These are phyloP conservation scores for Pythium phragmiticola DNA, from an alignment of 352 stramenopile species.

Conservation along the genomic window DNA sequence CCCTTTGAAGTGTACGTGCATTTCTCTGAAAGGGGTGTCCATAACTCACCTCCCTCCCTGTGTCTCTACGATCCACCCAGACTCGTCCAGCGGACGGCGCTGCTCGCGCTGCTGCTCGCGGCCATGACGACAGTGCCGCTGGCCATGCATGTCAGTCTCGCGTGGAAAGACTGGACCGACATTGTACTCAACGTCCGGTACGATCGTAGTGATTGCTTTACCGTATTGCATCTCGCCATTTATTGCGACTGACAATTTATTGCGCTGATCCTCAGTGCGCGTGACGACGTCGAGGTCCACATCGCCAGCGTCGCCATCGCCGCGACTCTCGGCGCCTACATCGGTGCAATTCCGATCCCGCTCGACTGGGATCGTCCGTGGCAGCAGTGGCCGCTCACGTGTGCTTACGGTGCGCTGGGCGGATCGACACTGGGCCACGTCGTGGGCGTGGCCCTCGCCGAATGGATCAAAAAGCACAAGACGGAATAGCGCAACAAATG, in stretches of 20 bases:
- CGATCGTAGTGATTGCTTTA: neutral
- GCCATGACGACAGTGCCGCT: slow-evolving; percentile 47
- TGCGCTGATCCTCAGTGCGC: slow-evolving; percentile 29
- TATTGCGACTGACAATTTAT: no score
- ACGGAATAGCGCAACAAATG: slow-evolving; percentile 14
- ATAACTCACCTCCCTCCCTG: neutral
- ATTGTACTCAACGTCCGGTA: slow-evolving; percentile 59
- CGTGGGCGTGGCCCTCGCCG: slow-evolving; percentile 13
- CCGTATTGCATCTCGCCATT: no score
- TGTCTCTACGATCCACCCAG: slow-evolving; percentile 26
- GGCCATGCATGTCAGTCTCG: slow-evolving; percentile 38
- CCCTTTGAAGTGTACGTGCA: slow-evolving; percentile 53
- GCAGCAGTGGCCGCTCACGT: slow-evolving; percentile 89
- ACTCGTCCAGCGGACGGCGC: slow-evolving; percentile 54
- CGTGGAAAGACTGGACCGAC: slow-evolving; percentile 42
- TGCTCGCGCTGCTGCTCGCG: slow-evolving; percentile 61
- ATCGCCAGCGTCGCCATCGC: slow-evolving; percentile 56
- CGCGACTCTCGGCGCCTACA: slow-evolving; percentile 59
- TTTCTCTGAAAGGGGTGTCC: neutral
- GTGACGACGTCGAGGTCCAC: slow-evolving; percentile 41
- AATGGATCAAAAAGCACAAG: slow-evolving; percentile 25
- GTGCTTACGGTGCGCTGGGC: slow-evolving; percentile 65
- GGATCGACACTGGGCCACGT: slow-evolving; percentile 46
- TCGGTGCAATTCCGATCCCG: slow-evolving; percentile 77
- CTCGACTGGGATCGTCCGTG: slow-evolving; percentile 87